These are phyloP conservation scores for Citrus inodora DNA, from an alignment of 345 rosid genomes.

Conservation along the genomic window DNA sequence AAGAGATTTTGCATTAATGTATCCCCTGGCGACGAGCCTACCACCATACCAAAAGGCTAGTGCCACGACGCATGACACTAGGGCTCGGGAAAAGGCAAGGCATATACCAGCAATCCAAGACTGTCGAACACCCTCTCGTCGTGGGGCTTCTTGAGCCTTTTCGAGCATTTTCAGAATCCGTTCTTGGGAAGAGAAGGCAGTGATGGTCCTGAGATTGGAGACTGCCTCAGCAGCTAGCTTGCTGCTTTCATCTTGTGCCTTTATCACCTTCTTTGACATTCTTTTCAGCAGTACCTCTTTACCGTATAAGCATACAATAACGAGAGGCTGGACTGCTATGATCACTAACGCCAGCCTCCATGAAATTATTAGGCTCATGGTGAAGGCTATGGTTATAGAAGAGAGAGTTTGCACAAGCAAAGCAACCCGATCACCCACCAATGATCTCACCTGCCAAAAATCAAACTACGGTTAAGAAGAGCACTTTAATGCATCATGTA, in stretches of 20 bases:
- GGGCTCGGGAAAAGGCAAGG: not conserved
- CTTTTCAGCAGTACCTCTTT: conserved; percentile 33
- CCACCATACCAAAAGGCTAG: too few relatives aligned
- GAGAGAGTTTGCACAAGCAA: too few relatives aligned
- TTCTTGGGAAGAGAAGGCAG: conserved; percentile 68
- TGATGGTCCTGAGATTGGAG: conserved; percentile 51
- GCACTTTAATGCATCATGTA: too few relatives aligned
- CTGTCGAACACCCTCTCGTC: not conserved
- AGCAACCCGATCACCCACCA: too few relatives aligned
- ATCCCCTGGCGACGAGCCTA: too few relatives aligned
- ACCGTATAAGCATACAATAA: conserved; percentile 40
- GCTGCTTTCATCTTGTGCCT: conserved; percentile 56
- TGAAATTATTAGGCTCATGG: conserved; percentile 55
- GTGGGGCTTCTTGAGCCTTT: too few relatives aligned
- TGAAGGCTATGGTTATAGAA: conserved; percentile 35
- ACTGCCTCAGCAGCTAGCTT: conserved; percentile 57
- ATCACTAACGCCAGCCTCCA: conserved; percentile 63
- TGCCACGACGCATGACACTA: too few relatives aligned
- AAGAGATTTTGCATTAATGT: too few relatives aligned
- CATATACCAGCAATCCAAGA: not conserved
- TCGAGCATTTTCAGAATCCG: too few relatives aligned
- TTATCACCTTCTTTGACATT: conserved; percentile 43
- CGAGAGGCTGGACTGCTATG: conserved; percentile 57
- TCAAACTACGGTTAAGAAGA: too few relatives aligned
- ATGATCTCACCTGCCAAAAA: too few relatives aligned